Evolutionary conservation across 176 grass and related monocot species (phyloP).

Genomic region (Cocos nucifera): DNA sequence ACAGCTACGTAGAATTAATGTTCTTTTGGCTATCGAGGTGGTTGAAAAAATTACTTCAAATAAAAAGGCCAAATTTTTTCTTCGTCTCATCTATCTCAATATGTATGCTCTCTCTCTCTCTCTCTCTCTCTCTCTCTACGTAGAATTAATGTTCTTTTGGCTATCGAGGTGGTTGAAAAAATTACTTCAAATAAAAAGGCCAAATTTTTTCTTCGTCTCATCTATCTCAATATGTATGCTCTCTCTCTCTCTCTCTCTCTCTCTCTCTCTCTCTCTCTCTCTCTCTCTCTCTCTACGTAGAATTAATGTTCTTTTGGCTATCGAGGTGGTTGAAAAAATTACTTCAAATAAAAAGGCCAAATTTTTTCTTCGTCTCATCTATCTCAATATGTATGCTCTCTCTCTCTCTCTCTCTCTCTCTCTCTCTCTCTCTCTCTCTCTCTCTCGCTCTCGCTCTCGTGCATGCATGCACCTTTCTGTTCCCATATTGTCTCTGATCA

Average conservation of each 20-base stretch:
- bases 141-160: constrained; percentile 50
- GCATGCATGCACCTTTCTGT: too few relatives aligned
- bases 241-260: constrained; percentile 11
- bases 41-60: constrained; percentile 61
- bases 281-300: too few relatives aligned
- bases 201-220: constrained; percentile 57
- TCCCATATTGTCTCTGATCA: too few relatives aligned
- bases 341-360: constrained; percentile 62
- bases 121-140: constrained; percentile 26
- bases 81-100: constrained; percentile 66
- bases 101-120: constrained; percentile 43
- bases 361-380: constrained; percentile 57
- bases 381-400: constrained; percentile 68
- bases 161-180: constrained; percentile 63
- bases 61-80: constrained; percentile 61
- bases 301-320: constrained; percentile 55
- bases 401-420: constrained; percentile 15
- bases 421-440: too few relatives aligned
- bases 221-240: constrained; percentile 78
- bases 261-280: too few relatives aligned
- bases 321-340: constrained; percentile 71
- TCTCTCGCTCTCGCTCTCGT: too few relatives aligned
- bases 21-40: constrained; percentile 58
- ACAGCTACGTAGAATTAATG: constrained; percentile 53
- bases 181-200: constrained; percentile 70